Evolutionary conservation across 192 early-diverging fungal genomes (phyloP).

Genomic region (Oehlia diaphana): DNA sequence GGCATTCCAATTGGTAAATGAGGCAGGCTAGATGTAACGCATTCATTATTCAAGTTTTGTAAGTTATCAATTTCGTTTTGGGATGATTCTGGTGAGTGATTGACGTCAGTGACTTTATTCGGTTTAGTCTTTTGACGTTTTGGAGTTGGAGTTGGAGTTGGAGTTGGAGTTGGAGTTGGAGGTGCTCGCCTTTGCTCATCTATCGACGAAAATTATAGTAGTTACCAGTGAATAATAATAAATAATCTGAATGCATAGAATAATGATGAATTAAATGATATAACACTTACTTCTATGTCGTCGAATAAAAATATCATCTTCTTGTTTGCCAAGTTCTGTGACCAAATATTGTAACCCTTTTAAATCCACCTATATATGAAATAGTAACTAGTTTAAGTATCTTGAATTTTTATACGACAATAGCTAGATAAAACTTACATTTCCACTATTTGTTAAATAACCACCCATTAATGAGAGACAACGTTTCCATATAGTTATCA

Average conservation of each 20-base stretch:
- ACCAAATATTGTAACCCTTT: constrained; percentile 78
- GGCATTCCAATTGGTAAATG: constrained; percentile 14
- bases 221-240: not conserved
- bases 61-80: not conserved
- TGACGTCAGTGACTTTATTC: not conserved
- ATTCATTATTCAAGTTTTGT: not conserved
- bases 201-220: constrained; percentile 3
- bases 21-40: not conserved
- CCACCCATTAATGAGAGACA: constrained; percentile 72
- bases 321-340: constrained; percentile 78
- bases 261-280: too few species aligned
- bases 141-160: not conserved
- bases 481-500: constrained; percentile 90
- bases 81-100: not conserved
- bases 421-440: constrained; percentile 38
- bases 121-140: not conserved
- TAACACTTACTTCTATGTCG: constrained; percentile 42
- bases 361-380: constrained; percentile 56
- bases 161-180: not conserved
- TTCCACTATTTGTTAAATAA: constrained; percentile 84
- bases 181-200: constrained; percentile 36
- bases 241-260: too few species aligned
- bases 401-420: not conserved
- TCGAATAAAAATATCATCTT: constrained; percentile 75
- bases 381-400: not conserved